Evolutionary conservation across 129 eudicot species (phyloP).

Genomic region (Logfia minima): DNA sequence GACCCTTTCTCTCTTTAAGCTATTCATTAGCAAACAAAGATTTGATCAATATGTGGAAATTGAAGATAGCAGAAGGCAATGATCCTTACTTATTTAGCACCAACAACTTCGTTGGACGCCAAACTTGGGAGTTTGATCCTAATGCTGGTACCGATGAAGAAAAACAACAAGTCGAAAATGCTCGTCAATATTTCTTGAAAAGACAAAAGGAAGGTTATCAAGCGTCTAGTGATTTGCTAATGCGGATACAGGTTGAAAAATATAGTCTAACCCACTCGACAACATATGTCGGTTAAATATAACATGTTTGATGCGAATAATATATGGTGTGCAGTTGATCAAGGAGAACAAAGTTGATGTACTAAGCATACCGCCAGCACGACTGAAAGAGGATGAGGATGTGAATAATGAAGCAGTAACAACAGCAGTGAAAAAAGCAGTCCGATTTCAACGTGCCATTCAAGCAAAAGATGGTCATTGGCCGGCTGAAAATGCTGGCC

Average conservation of each 20-base stretch:
- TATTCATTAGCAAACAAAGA: not conserved
- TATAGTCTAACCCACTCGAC: not conserved
- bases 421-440: slow-evolving; percentile 48
- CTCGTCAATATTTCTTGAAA: slow-evolving; percentile 39
- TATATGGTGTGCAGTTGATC: slow-evolving; percentile 36
- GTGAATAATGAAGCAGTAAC: slow-evolving; percentile 50
- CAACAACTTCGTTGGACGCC: slow-evolving; percentile 70
- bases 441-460: slow-evolving; percentile 45
- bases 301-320: not conserved
- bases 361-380: slow-evolving; percentile 43
- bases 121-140: slow-evolving; percentile 67
- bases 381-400: slow-evolving; percentile 45
- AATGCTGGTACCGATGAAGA: slow-evolving; percentile 56
- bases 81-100: slow-evolving; percentile 78
- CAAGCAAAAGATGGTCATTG: slow-evolving; percentile 79
- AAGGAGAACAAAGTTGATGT: slow-evolving; percentile 60
- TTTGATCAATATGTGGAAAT: slow-evolving; percentile 54
- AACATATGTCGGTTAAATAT: not conserved
- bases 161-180: slow-evolving; percentile 46
- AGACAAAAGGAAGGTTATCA: slow-evolving; percentile 47
- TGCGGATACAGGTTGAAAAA: slow-evolving; percentile 56
- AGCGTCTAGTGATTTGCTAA: slow-evolving; percentile 52
- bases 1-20: not conserved
- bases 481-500: slow-evolving; percentile 73
- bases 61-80: slow-evolving; percentile 67